phyloP scores from a whole-genome alignment of 108 stramenopile genomes.

The Cyclotella cryptica region DNA sequence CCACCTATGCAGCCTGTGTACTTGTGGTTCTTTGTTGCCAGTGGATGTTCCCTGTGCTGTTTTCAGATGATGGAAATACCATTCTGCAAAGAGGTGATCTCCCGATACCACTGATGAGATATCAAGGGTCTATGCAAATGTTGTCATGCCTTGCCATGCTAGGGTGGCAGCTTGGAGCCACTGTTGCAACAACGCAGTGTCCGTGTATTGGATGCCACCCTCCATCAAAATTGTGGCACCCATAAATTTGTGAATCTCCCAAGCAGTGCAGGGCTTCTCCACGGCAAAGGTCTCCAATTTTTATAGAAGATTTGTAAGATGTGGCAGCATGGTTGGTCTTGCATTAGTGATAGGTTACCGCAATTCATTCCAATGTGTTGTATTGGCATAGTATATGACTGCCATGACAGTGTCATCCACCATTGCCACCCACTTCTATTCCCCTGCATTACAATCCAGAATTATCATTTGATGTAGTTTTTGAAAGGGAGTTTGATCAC shows the following conservation, averaged over 20 bases:
- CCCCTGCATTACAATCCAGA: not conserved
- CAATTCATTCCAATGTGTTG: not conserved
- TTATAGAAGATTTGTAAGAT: not conserved
- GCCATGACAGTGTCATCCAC: not conserved
- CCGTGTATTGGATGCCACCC: not conserved
- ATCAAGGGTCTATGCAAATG: not conserved
- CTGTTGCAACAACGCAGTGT: not conserved
- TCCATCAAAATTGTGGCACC: too few species aligned
- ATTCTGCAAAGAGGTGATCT: not conserved
- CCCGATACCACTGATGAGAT: not conserved
- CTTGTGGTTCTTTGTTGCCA: too few species aligned
- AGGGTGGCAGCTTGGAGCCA: not conserved
- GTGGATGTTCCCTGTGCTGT: not conserved
- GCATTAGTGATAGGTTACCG: not conserved
- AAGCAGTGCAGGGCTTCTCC: not conserved
- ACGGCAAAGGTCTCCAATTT: not conserved
- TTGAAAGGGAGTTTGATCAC: not conserved
- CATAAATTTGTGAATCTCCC: not conserved
- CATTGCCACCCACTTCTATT: not conserved
- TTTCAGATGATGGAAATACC: not conserved
- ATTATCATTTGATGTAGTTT: not conserved
- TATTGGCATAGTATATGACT: not conserved
- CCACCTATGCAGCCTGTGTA: not conserved
- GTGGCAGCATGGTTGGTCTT: not conserved
- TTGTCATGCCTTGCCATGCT: too few species aligned